phyloP scores from a whole-genome alignment of 2,329 filamentous ascomycete species.

The Tothia fuscella region DNA sequence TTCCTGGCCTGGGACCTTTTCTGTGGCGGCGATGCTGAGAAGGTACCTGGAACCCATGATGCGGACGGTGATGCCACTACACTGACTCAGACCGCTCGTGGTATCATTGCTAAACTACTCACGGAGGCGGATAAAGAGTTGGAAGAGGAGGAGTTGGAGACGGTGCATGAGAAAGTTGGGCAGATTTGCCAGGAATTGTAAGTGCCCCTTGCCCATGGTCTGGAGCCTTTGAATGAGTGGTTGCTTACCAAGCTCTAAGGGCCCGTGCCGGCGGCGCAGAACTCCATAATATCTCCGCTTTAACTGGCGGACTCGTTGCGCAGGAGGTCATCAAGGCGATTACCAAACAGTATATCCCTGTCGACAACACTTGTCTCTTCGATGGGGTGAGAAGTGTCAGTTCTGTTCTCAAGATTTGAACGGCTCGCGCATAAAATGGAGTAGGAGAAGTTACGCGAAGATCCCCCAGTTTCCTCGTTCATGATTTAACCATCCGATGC shows the following conservation, averaged over 20 bases:
- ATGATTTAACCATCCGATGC: too few species aligned
- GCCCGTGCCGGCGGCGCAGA: constrained; percentile 71
- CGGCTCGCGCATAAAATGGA: too few species aligned
- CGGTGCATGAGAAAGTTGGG: constrained; percentile 23
- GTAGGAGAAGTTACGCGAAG: too few species aligned
- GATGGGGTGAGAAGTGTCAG: constrained; percentile 48
- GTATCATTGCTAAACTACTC: constrained; percentile 20
- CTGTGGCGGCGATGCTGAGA: constrained; percentile 26
- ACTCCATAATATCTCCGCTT: constrained; percentile 80
- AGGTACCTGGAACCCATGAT: constrained; percentile 24
- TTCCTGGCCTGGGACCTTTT: constrained; percentile 40
- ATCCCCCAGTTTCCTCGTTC: too few species aligned
- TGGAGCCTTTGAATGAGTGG: not conserved
- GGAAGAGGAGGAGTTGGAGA: constrained; percentile 30
- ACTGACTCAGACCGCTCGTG: not conserved
- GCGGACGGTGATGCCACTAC: constrained; percentile 12
- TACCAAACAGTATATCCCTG: constrained; percentile 53
- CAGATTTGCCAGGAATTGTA: constrained; percentile 33
- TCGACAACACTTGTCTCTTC: constrained; percentile 52
- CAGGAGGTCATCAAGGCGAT: constrained; percentile 91
- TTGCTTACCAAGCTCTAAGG: constrained; percentile 19
- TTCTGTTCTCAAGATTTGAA: constrained; percentile 24
- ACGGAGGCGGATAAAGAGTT: constrained; percentile 28
- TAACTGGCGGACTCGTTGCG: constrained; percentile 85
- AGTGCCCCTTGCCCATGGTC: constrained; percentile 15